phyloP scores from a whole-genome alignment of 805 yeast species.

The Saturnispora serradocipensis region DNA sequence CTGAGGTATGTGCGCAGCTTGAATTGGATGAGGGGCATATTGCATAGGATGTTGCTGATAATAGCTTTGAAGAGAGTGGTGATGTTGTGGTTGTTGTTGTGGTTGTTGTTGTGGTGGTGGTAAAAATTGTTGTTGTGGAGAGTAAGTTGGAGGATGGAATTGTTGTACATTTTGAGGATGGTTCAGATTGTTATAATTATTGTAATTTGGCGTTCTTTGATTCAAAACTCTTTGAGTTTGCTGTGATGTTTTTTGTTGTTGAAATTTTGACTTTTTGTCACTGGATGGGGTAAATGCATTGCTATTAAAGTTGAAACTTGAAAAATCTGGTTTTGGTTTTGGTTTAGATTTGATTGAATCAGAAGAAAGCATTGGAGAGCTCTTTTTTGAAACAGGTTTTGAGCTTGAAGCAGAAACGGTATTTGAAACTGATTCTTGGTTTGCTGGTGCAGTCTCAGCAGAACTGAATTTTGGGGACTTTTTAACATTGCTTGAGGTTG shows the following conservation, averaged over 20 bases:
- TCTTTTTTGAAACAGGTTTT: background rate
- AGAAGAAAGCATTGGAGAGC: conserved; percentile 5
- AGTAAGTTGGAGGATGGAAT: conserved; percentile 25
- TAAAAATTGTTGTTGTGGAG: conserved; percentile 9
- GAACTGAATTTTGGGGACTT: background rate
- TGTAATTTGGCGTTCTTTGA: conserved; percentile 31
- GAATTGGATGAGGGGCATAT: background rate
- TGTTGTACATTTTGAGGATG: conserved; percentile 53
- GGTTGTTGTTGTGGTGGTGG: conserved; percentile 1
- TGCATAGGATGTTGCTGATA: background rate
- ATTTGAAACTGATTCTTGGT: background rate
- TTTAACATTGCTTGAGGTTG: background rate
- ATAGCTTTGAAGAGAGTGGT: background rate
- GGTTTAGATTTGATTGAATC: background rate
- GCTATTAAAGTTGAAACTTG: background rate
- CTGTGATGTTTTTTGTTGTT: background rate
- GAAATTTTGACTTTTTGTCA: conserved; percentile 1
- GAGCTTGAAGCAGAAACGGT: background rate
- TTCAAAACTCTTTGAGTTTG: conserved; percentile 10
- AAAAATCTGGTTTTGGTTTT: conserved; percentile 9
- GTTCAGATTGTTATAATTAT: background rate
- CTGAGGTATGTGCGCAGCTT: background rate
- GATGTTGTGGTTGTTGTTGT: background rate
- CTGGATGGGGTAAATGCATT: conserved; percentile 6
- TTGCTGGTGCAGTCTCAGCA: background rate